Percentiles rank a stretch among this genome's conserved stretches.
Conservation (phyloP, 352 stramenopile species). For the Globisporangium carolinianum region DNA sequence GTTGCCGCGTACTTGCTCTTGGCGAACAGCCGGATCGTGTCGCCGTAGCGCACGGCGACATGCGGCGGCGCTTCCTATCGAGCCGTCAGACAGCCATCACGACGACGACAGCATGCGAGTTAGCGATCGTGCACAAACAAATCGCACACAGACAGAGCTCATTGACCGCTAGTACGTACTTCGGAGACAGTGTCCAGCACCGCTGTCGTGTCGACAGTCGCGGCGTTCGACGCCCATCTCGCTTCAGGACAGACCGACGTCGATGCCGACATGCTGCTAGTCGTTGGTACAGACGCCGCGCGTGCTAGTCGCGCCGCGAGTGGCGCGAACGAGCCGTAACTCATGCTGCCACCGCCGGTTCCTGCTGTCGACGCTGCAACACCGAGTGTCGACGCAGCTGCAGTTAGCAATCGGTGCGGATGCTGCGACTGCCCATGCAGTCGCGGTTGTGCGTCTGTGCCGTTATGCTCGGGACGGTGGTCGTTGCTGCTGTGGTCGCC, state of each 20-base stretch:
- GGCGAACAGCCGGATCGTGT: conserved; percentile 60
- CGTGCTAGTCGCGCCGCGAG: conserved; percentile 7
- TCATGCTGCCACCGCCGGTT: conserved; percentile 1
- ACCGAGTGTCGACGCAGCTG: conserved; percentile 1
- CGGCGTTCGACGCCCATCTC: not conserved
- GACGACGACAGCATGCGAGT: not conserved
- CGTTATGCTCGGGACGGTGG: not conserved
- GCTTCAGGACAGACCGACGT: not conserved
- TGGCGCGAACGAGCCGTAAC: conserved; percentile 12
- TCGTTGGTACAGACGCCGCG: conserved; percentile 7
- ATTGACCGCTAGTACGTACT: not conserved
- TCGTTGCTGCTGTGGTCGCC: not conserved
- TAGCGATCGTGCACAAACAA: not conserved
- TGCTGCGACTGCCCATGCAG: not conserved
- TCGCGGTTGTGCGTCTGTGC: not conserved
- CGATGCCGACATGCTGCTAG: not conserved
- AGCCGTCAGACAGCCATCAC: not conserved
- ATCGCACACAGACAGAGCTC: not conserved
- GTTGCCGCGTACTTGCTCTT: conserved; percentile 42
- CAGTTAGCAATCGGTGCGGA: not conserved
- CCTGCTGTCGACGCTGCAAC: conserved; percentile 5
- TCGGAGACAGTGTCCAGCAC: conserved; percentile 12
- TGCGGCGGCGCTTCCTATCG: conserved; percentile 40
- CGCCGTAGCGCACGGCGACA: conserved; percentile 62
- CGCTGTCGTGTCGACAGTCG: not conserved